Evolutionary conservation across 1,139 yeast species (phyloP), one percentile per base, ranked within the genome.

Genomic region (Candida pseudoviswanathii): DNA sequence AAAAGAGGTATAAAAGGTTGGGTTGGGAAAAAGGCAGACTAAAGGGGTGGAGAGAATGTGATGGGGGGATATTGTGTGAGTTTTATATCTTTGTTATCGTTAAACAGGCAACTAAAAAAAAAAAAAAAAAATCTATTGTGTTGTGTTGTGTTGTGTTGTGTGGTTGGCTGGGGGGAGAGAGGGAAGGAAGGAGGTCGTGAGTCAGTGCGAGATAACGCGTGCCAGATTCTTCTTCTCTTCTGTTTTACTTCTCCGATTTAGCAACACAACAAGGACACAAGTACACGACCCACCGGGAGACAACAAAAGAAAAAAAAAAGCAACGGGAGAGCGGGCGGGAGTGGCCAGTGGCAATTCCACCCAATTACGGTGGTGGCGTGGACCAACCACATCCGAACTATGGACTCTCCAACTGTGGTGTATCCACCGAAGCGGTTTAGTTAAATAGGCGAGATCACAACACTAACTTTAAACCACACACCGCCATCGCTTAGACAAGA

Each of bases 81-180:
- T 6, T 27, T 27, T 27, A 27, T 33, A 33, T 37, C n/a, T 37
- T 37, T 37, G 41, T 37, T 37, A 37, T 37, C 41, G 31, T 25
- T 25, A 27, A 27, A 8, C 30, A 27, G 9, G 9, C 30, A 27
- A 27, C 9, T 5, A 8, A 27, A 5, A 8, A 5, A 6, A 8
- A 8, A 27, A 8, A 27, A 27, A 27, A 27, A 27, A 27, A 27
- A 8, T 5, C 9, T 5, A 27, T 27, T 5, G 30, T 27, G 6
- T 21, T n/a, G 21, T 32, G 11, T n/a, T 5, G 30, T 27, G 6
- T 27, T 5, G 30, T 27, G 6, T 21, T n/a, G 21, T 32, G 11
- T n/a, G 22, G 4, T 21, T n/a, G n/a, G 9, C 6, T 9, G 25
- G 38, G 25, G 38, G 6, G 38, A 34, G 25, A 34, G 16, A 16